Evolutionary conservation across 257 asterid genomes (phyloP), one percentile per base, ranked within the genome.

Genomic region (Striga asiatica): DNA sequence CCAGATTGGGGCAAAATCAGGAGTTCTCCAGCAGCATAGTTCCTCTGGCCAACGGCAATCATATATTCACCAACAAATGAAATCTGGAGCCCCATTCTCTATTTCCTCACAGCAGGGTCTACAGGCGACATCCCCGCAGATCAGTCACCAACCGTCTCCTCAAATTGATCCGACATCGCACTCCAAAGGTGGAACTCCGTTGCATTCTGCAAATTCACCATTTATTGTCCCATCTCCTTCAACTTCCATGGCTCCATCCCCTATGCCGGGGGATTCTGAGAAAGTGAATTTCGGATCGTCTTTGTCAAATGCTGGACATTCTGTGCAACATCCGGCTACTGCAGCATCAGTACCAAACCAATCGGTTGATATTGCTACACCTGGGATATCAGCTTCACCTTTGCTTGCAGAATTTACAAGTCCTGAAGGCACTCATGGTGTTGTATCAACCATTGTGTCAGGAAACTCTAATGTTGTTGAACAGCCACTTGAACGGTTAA

Each of bases 311-410:
- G 69, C 79, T 72, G 95, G 86, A 70, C 83, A 76, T 48, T 70
- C 65, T 51, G 63, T 72, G 66, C 82, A 71, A 35, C 87, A 67
- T 39, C 81, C 82, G 53, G 70, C 72, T 48, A 39, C 77, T 72
- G 81, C 73, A 54, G 81, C 74, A 56, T 65, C 86, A n/a, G 66
- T 75, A 53, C 78, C 82, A 24, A 87, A 75, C 25, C 97, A 89
- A 46, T 89, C 97, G 47, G 81, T 85, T 68, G 93, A 94, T 18
- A 85, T 89, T 62, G 97, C 92, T 60, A 89, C 97, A 46, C 97
- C 97, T 27, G 97, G 97, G 70, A 89, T 89, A 72, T 89, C 97
- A 16, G 94, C 97, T 37, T 89, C 97, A 18, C 97, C 97, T 65
- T 76, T 89, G 71, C 87, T 89, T 53, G 95, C 94, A 31, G 97